These are phyloP conservation scores for Amaranthus tricolor DNA, from an alignment of 179 eudicot genomes.

Conservation along the genomic window DNA sequence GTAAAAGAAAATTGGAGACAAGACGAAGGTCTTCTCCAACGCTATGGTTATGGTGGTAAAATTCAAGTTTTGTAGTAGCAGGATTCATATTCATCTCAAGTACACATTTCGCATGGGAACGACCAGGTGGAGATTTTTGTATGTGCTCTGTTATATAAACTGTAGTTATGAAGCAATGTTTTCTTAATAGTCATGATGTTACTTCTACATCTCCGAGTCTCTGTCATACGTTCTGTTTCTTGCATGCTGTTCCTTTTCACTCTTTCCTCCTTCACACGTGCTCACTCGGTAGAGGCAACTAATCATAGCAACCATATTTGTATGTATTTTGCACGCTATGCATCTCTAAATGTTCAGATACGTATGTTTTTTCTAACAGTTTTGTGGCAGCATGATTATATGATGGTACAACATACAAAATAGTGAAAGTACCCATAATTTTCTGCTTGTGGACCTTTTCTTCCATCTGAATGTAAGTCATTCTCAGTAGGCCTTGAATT, in stretches of 20 bases:
- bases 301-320: background rate
- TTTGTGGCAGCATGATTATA: background rate
- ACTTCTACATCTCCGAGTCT: background rate
- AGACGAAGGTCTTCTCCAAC: conserved; percentile 81
- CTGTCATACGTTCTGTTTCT: background rate
- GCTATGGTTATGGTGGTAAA: conserved; percentile 82
- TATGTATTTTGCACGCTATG: background rate
- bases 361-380: background rate
- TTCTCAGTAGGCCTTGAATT: no score
- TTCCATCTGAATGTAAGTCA: background rate
- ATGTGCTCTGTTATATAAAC: background rate
- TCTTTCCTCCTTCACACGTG: background rate
- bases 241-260: background rate
- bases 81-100: conserved; percentile 6
- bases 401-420: background rate
- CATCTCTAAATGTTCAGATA: background rate
- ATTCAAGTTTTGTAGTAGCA: conserved; percentile 46
- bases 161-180: conserved; percentile 18
- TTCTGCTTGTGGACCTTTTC: background rate
- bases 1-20: conserved; percentile 96
- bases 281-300: background rate
- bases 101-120: conserved; percentile 4
- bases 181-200: background rate
- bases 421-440: background rate
- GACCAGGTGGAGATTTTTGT: conserved; percentile 6